Evolutionary conservation across 2,329 filamentous ascomycete species (phyloP).

Genomic region (Gremmenia infestans): DNA sequence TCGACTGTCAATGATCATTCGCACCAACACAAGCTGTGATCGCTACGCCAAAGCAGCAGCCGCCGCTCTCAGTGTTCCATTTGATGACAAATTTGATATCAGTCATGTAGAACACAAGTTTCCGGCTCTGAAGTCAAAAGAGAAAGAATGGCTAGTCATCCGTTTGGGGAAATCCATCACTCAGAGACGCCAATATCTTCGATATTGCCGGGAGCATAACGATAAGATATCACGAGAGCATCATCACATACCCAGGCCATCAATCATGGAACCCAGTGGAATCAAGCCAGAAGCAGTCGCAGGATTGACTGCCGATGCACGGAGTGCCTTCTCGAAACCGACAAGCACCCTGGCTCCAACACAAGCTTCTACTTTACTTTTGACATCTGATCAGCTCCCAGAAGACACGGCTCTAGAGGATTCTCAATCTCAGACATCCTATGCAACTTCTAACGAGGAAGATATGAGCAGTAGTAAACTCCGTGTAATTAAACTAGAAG

Average conservation of each 20-base stretch:
- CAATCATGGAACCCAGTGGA: background rate
- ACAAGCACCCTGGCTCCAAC: conserved; percentile 8
- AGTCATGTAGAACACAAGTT: conserved; percentile 12
- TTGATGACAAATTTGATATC: conserved; percentile 10
- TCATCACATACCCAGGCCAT: background rate
- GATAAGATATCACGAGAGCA: conserved; percentile 5
- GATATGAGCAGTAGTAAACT: background rate
- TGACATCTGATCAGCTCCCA: background rate
- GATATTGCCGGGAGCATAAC: conserved; percentile 26
- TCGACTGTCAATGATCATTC: conserved; percentile 13
- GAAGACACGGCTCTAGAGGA: conserved; percentile 5
- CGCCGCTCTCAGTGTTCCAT: background rate
- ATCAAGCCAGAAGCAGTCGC: background rate
- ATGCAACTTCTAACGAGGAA: conserved; percentile 10
- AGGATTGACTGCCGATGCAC: background rate
- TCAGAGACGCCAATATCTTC: conserved; percentile 25
- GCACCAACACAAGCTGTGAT: conserved; percentile 9
- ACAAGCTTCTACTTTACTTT: background rate
- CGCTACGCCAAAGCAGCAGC: conserved; percentile 10
- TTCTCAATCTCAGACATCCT: conserved; percentile 10
- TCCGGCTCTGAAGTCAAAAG: background rate
- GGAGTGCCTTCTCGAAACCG: conserved; percentile 3
- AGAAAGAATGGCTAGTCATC: conserved; percentile 10
- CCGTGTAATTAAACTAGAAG: conserved; percentile 7
- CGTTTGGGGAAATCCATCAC: conserved; percentile 27